Evolutionary conservation across 139 green algal genomes (phyloP).

Genomic region (Tetradesmus lagerheimii): DNA sequence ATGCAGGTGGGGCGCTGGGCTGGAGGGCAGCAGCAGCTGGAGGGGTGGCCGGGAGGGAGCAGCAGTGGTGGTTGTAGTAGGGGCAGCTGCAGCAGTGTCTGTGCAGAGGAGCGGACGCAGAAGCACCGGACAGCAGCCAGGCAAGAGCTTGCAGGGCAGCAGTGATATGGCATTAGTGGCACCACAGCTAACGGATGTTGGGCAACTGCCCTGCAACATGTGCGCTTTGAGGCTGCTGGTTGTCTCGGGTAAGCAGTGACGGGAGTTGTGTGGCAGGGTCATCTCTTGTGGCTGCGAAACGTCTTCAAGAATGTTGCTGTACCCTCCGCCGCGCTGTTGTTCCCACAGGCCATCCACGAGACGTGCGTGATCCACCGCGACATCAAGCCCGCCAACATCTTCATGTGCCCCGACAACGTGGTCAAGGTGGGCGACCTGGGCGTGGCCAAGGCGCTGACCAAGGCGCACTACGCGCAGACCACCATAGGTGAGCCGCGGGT

Average conservation of each 20-base stretch:
- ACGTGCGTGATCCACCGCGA: conserved; percentile 77
- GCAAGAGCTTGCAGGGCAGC: too few species aligned
- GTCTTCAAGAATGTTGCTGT: conserved; percentile 6
- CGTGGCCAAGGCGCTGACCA: conserved; percentile 70
- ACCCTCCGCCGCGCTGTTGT: background rate
- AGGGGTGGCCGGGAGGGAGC: too few species aligned
- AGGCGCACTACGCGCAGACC: conserved; percentile 64
- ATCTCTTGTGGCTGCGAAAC: too few species aligned
- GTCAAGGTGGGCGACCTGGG: conserved; percentile 79
- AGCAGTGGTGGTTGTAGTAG: background rate
- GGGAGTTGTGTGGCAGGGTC: too few species aligned
- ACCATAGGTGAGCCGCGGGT: conserved; percentile 30
- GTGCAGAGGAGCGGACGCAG: too few species aligned
- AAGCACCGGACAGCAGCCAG: background rate
- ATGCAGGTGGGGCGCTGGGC: conserved; percentile 47
- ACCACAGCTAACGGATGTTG: too few species aligned
- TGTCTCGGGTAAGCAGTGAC: too few species aligned
- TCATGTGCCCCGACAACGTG: conserved; percentile 52
- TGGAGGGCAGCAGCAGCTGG: background rate
- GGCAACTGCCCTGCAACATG: background rate
- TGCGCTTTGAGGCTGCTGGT: too few species aligned
- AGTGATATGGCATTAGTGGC: too few species aligned
- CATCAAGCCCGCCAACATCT: conserved; percentile 72
- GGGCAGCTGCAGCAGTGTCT: too few species aligned
- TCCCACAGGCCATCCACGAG: conserved; percentile 62